Conservation (phyloP, 805 yeast genomes). For the Pachysolen tannophilus region DNA sequence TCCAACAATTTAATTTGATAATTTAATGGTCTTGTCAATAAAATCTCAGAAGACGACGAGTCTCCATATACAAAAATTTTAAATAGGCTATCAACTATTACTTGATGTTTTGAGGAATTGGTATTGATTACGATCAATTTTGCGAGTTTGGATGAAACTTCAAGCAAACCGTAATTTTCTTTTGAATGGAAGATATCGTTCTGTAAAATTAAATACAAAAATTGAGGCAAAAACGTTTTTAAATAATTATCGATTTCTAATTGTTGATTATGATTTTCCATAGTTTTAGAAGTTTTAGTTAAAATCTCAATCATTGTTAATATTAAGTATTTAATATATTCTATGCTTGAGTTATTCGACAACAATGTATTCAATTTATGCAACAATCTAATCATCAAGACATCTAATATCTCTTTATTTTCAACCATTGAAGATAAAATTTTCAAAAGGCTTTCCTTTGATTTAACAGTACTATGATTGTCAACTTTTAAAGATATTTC, state of each 20-base stretch:
- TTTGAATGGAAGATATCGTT: conserved; percentile 10
- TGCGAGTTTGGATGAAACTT: conserved; percentile 31
- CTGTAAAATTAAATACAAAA: conserved; percentile 18
- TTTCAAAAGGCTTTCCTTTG: conserved; percentile 26
- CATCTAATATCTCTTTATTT: conserved; percentile 34
- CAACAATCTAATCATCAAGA: conserved; percentile 33
- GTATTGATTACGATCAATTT: conserved; percentile 32
- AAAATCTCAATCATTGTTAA: conserved; percentile 14
- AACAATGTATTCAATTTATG: conserved; percentile 24
- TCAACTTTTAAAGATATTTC: too few species aligned
- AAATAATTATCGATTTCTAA: conserved; percentile 25
- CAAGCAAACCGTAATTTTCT: conserved; percentile 22
- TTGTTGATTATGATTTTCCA: conserved; percentile 3
- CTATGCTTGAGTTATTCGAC: conserved; percentile 8
- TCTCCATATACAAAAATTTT: conserved; percentile 25
- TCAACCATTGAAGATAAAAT: conserved; percentile 30
- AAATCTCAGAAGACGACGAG: conserved; percentile 1
- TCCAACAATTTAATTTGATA: conserved; percentile 15
- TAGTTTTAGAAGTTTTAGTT: conserved; percentile 9
- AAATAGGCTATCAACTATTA: conserved; percentile 29
- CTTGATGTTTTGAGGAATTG: conserved; percentile 36
- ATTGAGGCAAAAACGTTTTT: conserved; percentile 33
- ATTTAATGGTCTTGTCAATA: conserved; percentile 14
- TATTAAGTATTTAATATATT: conserved; percentile 19
- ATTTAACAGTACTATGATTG: conserved; percentile 14